Evolutionary conservation across 805 yeast genomes (phyloP).

Genomic region (Candida takata): DNA sequence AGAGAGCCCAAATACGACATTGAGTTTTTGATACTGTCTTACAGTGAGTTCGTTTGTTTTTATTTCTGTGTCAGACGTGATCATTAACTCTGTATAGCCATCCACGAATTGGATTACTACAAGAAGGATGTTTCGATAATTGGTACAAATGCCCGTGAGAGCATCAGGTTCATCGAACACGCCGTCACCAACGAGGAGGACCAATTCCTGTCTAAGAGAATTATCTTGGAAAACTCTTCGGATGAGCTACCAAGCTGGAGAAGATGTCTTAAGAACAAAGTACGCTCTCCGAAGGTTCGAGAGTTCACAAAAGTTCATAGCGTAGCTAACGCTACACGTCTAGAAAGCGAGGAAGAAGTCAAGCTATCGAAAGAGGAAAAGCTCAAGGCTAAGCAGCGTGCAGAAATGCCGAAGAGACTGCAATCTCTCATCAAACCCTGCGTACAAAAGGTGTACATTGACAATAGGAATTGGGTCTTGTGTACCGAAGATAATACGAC

Average conservation of each 20-base stretch:
- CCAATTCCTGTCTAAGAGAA: conserved; percentile 13
- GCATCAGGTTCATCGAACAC: conserved; percentile 53
- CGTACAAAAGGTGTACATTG: conserved; percentile 41
- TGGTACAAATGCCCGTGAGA: conserved; percentile 60
- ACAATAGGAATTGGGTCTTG: conserved; percentile 43
- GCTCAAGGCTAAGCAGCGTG: conserved; percentile 1
- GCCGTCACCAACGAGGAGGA: conserved; percentile 16
- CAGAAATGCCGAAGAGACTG: conserved; percentile 46
- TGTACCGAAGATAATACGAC: conserved; percentile 56
- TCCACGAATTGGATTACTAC: conserved; percentile 53
- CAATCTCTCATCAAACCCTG: conserved; percentile 52
- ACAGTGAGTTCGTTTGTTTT: conserved; percentile 24
- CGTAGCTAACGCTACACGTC: no score
- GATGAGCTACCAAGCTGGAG: conserved; percentile 47
- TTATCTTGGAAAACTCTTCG: conserved; percentile 33
- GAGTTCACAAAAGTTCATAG: conserved; percentile 33
- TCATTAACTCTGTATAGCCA: conserved; percentile 23
- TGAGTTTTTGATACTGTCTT: conserved; percentile 44
- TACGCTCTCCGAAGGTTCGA: conserved; percentile 36
- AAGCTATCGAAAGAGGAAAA: no score
- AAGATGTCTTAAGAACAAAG: conserved; percentile 38
- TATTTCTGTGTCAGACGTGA: no score
- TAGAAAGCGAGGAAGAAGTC: no score
- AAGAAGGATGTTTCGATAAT: conserved; percentile 47
- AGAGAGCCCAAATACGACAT: conserved; percentile 28